Percentiles rank a stretch among this genome's conserved stretches.
These are phyloP conservation scores for Colletotrichum caudatum DNA, from an alignment of 2,329 filamentous ascomycete genomes.

Conservation along the genomic window DNA sequence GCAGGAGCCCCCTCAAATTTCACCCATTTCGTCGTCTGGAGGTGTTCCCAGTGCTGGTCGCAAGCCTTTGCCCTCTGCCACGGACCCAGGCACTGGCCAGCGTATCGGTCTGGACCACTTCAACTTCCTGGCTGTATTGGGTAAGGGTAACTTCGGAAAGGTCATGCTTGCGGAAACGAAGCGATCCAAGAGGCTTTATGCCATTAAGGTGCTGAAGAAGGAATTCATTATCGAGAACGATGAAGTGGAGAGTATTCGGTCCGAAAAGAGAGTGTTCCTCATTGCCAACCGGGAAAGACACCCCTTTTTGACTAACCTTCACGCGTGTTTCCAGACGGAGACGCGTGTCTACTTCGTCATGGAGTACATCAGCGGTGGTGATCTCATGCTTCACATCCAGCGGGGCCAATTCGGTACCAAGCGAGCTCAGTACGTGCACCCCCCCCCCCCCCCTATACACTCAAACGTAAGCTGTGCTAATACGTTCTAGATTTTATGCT, in stretches of 20 bases:
- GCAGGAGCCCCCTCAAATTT: slow-evolving; percentile 42
- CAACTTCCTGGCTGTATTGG: slow-evolving; percentile 97
- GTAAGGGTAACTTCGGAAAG: slow-evolving; percentile 99
- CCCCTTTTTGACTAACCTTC: slow-evolving; percentile 93
- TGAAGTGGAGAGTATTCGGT: slow-evolving; percentile 97
- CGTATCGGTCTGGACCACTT: slow-evolving; percentile 98
- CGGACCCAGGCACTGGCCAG: slow-evolving; percentile 78
- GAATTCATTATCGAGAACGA: slow-evolving; percentile 99
- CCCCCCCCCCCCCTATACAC: slow-evolving; percentile 48
- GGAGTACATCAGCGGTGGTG: slow-evolving; percentile 99
- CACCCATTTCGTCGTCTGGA: slow-evolving; percentile 48
- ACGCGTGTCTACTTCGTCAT: slow-evolving; percentile 99
- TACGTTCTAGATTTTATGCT: slow-evolving; percentile 83
- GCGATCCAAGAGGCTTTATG: slow-evolving; percentile 89
- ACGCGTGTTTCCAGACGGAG: slow-evolving; percentile 99
- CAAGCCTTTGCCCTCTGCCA: slow-evolving; percentile 78
- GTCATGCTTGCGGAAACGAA: slow-evolving; percentile 99
- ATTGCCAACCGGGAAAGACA: slow-evolving; percentile 97
- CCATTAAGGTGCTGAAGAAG: slow-evolving; percentile 99
- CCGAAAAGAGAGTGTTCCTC: slow-evolving; percentile 96
- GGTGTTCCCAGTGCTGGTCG: slow-evolving; percentile 45
- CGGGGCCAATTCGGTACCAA: slow-evolving; percentile 95
- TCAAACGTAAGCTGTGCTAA: slow-evolving; percentile 26
- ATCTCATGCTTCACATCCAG: slow-evolving; percentile 99
- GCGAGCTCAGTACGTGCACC: slow-evolving; percentile 81